Conservation (phyloP, 2,329 filamentous ascomycete species). For the Penicillium sp. region DNA sequence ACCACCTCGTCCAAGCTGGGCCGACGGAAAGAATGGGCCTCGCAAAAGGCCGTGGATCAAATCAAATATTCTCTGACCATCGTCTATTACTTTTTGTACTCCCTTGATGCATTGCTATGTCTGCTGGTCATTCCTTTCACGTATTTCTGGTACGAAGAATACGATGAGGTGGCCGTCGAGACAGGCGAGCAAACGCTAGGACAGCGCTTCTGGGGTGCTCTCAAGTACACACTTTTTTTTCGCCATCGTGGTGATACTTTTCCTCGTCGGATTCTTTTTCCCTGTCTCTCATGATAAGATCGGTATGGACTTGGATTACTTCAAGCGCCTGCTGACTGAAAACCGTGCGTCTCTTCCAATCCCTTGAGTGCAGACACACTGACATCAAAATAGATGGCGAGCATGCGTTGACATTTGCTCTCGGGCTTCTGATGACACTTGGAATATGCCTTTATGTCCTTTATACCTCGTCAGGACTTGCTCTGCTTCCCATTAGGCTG, state of each 20-base stretch:
- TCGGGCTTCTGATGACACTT: constrained; percentile 81
- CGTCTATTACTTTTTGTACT: constrained; percentile 91
- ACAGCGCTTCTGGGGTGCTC: constrained; percentile 71
- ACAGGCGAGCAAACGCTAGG: constrained; percentile 67
- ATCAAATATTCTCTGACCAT: constrained; percentile 77
- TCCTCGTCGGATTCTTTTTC: constrained; percentile 90
- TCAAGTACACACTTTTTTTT: constrained; percentile 91
- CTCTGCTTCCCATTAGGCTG: constrained; percentile 79
- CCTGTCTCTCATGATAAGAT: constrained; percentile 66
- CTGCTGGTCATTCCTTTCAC: constrained; percentile 87
- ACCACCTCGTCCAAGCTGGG: constrained; percentile 72
- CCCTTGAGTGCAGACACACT: background rate
- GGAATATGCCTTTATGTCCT: constrained; percentile 81
- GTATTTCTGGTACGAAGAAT: constrained; percentile 98
- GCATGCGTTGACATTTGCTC: constrained; percentile 80
- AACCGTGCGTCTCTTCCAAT: constrained; percentile 55
- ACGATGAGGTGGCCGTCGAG: constrained; percentile 83
- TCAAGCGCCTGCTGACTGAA: constrained; percentile 74
- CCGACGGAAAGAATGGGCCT: constrained; percentile 91
- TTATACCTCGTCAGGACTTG: constrained; percentile 84
- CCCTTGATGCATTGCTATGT: constrained; percentile 82
- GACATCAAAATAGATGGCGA: constrained; percentile 60
- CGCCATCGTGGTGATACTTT: constrained; percentile 66
- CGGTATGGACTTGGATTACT: constrained; percentile 78
- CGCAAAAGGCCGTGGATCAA: constrained; percentile 67